A percentile compares a stretch with the other conserved stretches of the same genome.
These are phyloP conservation scores for Xylariomycetidae sp. DNA, from an alignment of 2,329 filamentous ascomycete species.

Conservation along the genomic window DNA sequence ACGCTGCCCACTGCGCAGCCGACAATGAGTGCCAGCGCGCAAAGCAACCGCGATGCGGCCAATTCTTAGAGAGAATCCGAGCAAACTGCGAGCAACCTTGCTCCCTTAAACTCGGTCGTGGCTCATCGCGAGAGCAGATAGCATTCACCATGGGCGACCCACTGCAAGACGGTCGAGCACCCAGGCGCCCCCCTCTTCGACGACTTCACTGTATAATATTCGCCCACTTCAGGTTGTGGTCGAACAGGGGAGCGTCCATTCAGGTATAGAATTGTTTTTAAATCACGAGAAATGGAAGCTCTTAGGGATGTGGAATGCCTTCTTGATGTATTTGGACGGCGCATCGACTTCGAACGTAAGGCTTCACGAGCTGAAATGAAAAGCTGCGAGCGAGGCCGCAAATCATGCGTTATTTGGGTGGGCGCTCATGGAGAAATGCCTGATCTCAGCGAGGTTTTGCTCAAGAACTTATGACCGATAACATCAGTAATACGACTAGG, in stretches of 20 bases:
- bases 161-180: conserved; percentile 12
- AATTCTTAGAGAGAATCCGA: conserved; percentile 48
- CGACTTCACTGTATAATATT: conserved; percentile 25
- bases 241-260: conserved; percentile 12
- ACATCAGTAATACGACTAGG: too few species aligned
- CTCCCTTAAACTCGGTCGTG: neutral
- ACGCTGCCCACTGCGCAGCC: conserved; percentile 63
- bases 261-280: conserved; percentile 24
- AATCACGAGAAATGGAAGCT: conserved; percentile 19
- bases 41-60: conserved; percentile 81
- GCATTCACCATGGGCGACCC: conserved; percentile 10
- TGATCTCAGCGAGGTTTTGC: too few species aligned
- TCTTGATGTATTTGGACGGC: too few species aligned
- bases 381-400: too few species aligned
- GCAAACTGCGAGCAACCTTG: neutral
- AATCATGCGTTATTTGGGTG: too few species aligned
- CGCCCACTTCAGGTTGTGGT: conserved; percentile 13
- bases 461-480: too few species aligned
- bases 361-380: too few species aligned
- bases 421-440: too few species aligned
- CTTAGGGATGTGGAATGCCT: conserved; percentile 12
- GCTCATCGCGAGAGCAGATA: too few species aligned
- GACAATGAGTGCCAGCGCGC: conserved; percentile 85
- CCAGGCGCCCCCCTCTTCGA: conserved; percentile 10
- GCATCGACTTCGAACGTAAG: too few species aligned